Base-by-base conservation (phyloP, 164 flowering plant genomes). In the Liriodendron chinense region DNA sequence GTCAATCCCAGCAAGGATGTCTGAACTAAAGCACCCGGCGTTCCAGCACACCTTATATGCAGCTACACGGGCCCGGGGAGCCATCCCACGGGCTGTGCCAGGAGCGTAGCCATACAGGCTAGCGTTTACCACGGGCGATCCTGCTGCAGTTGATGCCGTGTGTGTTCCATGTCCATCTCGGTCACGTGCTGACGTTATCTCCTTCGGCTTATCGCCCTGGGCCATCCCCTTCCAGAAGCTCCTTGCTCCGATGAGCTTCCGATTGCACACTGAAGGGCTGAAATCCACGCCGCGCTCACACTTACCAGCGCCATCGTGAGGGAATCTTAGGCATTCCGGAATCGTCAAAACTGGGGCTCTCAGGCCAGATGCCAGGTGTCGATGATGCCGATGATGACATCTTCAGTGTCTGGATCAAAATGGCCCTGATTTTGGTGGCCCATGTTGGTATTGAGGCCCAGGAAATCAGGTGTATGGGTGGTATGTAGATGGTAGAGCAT, bases 351-450 rank as follows among this genome's bases (percentile, higher is more conserved):
- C 92, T 87, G 71, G 74, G 76, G 9, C 91, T 87, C 68, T 92
- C 94, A 2, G 97, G 94, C 97, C 96, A 94, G 16, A 91, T 87
- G 0, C 98, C 97, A n/a, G 1, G 98, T 90, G 70, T 94, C 98
- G 20, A 94, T 81, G 1, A 94, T 87, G 0, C 97, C 96, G 3
- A 94, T 72, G 16, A 94, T 82, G 12, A 94, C 91, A 28, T 89
- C 95, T 24, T 75, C 75, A 12, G 91, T 73, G 18, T 88, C 90
- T 9, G 71, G 74, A 69, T 83, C 78, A 4, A 85, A 79, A 2
- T 69, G 73, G 1, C 90, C 82, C 0, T 63, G 82, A 5, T 91
- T 86, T 83, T 85, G 78, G 10, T 74, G 26, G 0, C 88, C 87
- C 20, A 66, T 28, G 1, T 78, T 74, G 5, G 71, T 16, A 13